Conservation (phyloP, 1,284 basidiomycete species). For the Trametes polyzona region DNA sequence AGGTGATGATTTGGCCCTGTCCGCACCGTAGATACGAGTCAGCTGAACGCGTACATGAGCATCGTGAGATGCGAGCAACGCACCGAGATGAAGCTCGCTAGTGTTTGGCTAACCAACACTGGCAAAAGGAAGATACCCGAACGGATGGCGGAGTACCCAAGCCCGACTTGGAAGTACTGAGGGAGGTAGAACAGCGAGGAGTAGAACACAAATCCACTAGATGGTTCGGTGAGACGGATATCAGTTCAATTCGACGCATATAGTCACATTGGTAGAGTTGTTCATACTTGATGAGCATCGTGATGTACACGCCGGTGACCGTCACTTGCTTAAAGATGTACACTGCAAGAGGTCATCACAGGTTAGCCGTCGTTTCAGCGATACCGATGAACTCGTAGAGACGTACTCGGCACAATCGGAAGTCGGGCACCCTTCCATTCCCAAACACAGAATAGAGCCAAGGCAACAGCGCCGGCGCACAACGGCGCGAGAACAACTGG, state of each 20-base stretch:
- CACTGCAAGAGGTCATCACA: slow-evolving; percentile 44
- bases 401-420: slow-evolving; percentile 69
- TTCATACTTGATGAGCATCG: slow-evolving; percentile 67
- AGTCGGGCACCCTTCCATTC: slow-evolving; percentile 73
- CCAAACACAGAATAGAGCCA: slow-evolving; percentile 67
- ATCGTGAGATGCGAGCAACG: slow-evolving; percentile 25
- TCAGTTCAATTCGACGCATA: no score
- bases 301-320: slow-evolving; percentile 67
- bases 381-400: no score
- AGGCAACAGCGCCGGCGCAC: slow-evolving; percentile 56
- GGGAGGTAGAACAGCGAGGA: slow-evolving; percentile 69
- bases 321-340: slow-evolving; percentile 76
- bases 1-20: slow-evolving; percentile 66
- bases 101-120: slow-evolving; percentile 64
- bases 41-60: no score
- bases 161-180: slow-evolving; percentile 75
- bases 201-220: slow-evolving; percentile 62
- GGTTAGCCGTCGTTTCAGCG: no score
- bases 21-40: no score
- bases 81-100: slow-evolving; percentile 58
- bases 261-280: not conserved
- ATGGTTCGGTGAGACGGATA: no score
- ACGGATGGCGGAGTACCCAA: slow-evolving; percentile 64
- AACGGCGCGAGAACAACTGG: slow-evolving; percentile 66
- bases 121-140: slow-evolving; percentile 69